phyloP scores from a whole-genome alignment of 179 eudicot genomes.

The Drosera spatulata region DNA sequence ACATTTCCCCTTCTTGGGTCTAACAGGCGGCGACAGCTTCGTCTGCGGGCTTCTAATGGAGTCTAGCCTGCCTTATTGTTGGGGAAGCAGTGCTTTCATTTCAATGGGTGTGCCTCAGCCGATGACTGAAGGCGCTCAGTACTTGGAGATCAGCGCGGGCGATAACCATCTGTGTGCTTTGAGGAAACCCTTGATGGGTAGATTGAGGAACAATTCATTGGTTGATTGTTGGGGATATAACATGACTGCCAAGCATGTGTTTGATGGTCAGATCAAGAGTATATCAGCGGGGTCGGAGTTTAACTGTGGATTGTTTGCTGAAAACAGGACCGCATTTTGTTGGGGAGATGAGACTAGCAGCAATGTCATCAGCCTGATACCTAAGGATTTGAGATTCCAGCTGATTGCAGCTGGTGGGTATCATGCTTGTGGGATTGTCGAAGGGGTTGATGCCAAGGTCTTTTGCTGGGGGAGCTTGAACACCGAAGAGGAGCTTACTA shows the following conservation, averaged over 20 bases:
- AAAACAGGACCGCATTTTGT: conserved; percentile 62
- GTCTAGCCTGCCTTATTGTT: too few relatives aligned
- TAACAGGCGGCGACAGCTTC: too few relatives aligned
- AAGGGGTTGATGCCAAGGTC: conserved; percentile 44
- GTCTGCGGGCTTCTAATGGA: too few relatives aligned
- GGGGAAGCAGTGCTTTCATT: too few relatives aligned
- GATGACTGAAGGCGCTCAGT: too few relatives aligned
- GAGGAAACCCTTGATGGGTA: conserved; percentile 51
- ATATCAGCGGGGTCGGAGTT: conserved; percentile 84
- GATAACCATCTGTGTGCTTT: conserved; percentile 86
- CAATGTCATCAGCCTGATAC: conserved; percentile 25
- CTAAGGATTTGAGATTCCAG: conserved; percentile 36
- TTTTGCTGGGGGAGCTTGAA: conserved; percentile 78
- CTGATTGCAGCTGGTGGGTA: conserved; percentile 74
- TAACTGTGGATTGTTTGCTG: conserved; percentile 63
- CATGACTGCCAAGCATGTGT: conserved; percentile 53
- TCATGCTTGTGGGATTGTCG: conserved; percentile 85
- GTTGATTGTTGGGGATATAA: conserved; percentile 98
- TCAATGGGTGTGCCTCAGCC: too few relatives aligned
- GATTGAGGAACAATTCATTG: conserved; percentile 40
- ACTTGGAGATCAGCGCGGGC: conserved; percentile 14
- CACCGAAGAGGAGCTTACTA: conserved; percentile 28
- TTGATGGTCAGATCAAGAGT: conserved; percentile 57
- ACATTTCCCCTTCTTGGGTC: too few relatives aligned
- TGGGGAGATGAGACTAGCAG: conserved; percentile 83